Base-by-base conservation (phyloP, 2,329 filamentous ascomycete species). In the Ceratocystis harringtonii region DNA sequence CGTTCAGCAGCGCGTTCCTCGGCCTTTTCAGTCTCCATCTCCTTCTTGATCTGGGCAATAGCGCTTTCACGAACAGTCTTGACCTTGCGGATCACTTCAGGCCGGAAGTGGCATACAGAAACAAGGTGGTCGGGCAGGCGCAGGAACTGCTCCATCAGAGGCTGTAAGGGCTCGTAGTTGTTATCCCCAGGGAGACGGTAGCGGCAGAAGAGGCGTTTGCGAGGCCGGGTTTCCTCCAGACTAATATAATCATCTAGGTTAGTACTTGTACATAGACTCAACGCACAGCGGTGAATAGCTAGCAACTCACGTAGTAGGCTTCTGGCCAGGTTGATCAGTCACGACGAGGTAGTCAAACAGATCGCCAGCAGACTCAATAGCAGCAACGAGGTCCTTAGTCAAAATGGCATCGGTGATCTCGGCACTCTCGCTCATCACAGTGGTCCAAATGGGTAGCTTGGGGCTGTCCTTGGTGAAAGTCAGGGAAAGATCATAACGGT, bases 381-480 rank as follows among this genome's bases (percentile, higher is more conserved):
- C 91, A 72, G 88, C 84, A 75, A 90, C 82, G 45, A 99, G 81
- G 71, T 97, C 92, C n/a, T 88, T 82, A 3, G 90, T 96, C 62
- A 99, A 82, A 70, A 99, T 79, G 5, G 84, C 80, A 58, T 96
- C 89, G 12, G 92, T 96, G 71, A 99, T 87, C 77, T 97, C 94
- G 67, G 92, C 91, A 76, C 87, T 96, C 80, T 99, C 94, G 73
- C 86, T 95, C 94, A 99, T 97, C 72, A 96, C 84, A 12, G 90
- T 96, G 65, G 87, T 80, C 92, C 92, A 99, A 69, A 81, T 77
- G 43, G 94, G 92, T 43, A 99, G 84, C 80, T 95, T 96, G 65
- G 87, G 74, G 76, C 92, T 84, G 72, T 99, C 94, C 81, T 95
- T 96, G 73, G 92, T 96, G 69, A 86, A 85, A 52, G 94, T 96